These are phyloP conservation scores for Pythium coloratum DNA, from an alignment of 352 stramenopile species.

Conservation along the genomic window DNA sequence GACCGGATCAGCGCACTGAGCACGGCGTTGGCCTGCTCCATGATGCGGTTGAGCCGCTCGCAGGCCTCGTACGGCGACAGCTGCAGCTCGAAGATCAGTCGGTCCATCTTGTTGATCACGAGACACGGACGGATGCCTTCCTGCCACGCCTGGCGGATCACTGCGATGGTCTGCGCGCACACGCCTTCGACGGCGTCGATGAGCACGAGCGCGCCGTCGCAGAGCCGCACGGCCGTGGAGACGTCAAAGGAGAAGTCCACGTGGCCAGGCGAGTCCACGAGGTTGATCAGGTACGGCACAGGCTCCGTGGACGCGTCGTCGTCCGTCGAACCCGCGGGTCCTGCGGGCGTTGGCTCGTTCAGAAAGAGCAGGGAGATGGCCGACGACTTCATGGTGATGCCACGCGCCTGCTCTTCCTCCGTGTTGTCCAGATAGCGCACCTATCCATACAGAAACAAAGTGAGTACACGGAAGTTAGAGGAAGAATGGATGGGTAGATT, in stretches of 20 bases:
- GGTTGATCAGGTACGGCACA: slow-evolving; percentile 91
- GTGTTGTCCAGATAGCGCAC: slow-evolving; percentile 96
- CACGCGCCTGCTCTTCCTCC: slow-evolving; percentile 93
- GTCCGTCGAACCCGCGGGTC: slow-evolving; percentile 12
- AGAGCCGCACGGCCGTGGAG: slow-evolving; percentile 94
- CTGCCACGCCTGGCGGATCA: slow-evolving; percentile 93
- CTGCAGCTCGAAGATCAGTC: slow-evolving; percentile 92
- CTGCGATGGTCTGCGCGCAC: slow-evolving; percentile 93
- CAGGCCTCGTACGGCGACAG: slow-evolving; percentile 92
- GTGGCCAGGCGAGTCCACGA: slow-evolving; percentile 95
- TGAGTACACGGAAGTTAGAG: background rate
- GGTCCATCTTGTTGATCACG: slow-evolving; percentile 98
- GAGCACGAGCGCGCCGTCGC: slow-evolving; percentile 93
- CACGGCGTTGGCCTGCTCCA: slow-evolving; percentile 89
- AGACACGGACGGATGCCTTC: slow-evolving; percentile 94
- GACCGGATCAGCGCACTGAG: slow-evolving; percentile 82
- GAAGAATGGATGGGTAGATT: slow-evolving; percentile 27
- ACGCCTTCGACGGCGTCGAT: slow-evolving; percentile 97
- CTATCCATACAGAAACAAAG: slow-evolving; percentile 24
- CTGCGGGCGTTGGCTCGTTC: slow-evolving; percentile 41
- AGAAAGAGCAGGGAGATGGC: slow-evolving; percentile 94
- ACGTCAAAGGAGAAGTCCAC: slow-evolving; percentile 97
- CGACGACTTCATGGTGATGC: slow-evolving; percentile 97
- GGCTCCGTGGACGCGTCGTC: slow-evolving; percentile 31
- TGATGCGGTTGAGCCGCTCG: slow-evolving; percentile 89